phyloP scores from a whole-genome alignment of 768 basidiomycete genomes.

The Amanita molliuscula region DNA sequence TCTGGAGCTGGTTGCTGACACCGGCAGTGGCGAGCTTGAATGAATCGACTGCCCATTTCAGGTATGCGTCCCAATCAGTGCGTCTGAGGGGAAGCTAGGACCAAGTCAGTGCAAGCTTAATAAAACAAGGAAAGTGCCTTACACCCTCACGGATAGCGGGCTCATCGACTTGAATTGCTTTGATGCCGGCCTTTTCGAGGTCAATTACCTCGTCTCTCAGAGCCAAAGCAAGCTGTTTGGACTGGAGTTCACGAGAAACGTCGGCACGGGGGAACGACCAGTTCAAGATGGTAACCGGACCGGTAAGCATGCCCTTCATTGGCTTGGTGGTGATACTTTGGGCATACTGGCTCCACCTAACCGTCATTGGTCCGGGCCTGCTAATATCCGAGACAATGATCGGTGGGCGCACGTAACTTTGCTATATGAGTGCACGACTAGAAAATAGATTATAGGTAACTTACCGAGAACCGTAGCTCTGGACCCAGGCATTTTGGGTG shows the following conservation, averaged over 20 bases:
- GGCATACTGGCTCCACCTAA: constrained; percentile 94
- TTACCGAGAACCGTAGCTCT: constrained; percentile 96
- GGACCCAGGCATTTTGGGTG: constrained; percentile 98
- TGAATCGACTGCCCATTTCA: constrained; percentile 97
- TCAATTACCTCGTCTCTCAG: constrained; percentile 98
- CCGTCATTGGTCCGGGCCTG: constrained; percentile 88
- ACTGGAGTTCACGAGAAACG: constrained; percentile 91
- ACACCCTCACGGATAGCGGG: constrained; percentile 99
- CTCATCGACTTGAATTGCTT: constrained; percentile 98
- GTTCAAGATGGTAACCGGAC: constrained; percentile 97
- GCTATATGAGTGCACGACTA: constrained; percentile 3
- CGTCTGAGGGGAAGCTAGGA: constrained; percentile 89
- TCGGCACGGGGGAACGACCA: constrained; percentile 99
- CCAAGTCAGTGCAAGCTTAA: constrained; percentile 9
- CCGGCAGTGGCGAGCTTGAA: constrained; percentile 97
- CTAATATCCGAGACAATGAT: constrained; percentile 98
- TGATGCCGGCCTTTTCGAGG: constrained; percentile 93
- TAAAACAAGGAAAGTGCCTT: constrained; percentile 24
- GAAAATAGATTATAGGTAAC: constrained; percentile 12
- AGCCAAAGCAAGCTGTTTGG: constrained; percentile 94
- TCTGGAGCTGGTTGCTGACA: constrained; percentile 88
- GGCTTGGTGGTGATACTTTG: constrained; percentile 89
- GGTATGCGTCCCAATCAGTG: constrained; percentile 92
- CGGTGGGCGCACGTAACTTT: constrained; percentile 91
- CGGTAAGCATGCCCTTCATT: constrained; percentile 99